Evolutionary conservation across 1,139 yeast species (phyloP).

Genomic region (Pichia sp.): DNA sequence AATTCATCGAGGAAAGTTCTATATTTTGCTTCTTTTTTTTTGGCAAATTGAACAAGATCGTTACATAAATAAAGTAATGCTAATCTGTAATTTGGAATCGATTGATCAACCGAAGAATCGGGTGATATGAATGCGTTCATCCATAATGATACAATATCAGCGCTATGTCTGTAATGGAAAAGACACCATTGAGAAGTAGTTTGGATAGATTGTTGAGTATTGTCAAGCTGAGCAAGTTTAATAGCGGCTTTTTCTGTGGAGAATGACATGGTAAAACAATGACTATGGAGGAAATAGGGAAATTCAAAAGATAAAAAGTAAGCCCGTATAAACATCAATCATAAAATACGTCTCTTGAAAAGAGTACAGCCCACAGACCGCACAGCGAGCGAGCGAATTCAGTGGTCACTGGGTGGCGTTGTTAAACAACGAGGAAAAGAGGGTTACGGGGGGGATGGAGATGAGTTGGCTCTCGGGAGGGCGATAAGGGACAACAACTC

Average conservation of each 20-base stretch:
- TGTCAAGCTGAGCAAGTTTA: conserved; percentile 59
- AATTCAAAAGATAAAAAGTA: too few species aligned
- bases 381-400: too few species aligned
- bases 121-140: conserved; percentile 33
- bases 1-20: conserved; percentile 57
- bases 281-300: too few species aligned
- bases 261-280: conserved; percentile 61
- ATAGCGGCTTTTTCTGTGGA: conserved; percentile 48
- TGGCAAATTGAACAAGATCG: conserved; percentile 78
- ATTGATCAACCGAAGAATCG: conserved; percentile 24
- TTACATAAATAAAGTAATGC: conserved; percentile 68
- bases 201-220: conserved; percentile 78
- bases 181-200: conserved; percentile 81
- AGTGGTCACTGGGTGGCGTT: too few species aligned
- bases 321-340: too few species aligned
- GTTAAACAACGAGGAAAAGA: too few species aligned
- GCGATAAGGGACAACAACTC: too few species aligned
- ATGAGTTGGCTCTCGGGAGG: too few species aligned
- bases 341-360: too few species aligned
- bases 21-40: conserved; percentile 53
- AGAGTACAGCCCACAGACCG: too few species aligned
- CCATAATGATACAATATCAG: conserved; percentile 61
- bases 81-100: conserved; percentile 43
- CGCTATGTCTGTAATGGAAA: conserved; percentile 66
- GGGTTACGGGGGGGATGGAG: too few species aligned